Evolutionary conservation across 2,329 filamentous ascomycete species (phyloP).

Genomic region (Nemania diffusa): DNA sequence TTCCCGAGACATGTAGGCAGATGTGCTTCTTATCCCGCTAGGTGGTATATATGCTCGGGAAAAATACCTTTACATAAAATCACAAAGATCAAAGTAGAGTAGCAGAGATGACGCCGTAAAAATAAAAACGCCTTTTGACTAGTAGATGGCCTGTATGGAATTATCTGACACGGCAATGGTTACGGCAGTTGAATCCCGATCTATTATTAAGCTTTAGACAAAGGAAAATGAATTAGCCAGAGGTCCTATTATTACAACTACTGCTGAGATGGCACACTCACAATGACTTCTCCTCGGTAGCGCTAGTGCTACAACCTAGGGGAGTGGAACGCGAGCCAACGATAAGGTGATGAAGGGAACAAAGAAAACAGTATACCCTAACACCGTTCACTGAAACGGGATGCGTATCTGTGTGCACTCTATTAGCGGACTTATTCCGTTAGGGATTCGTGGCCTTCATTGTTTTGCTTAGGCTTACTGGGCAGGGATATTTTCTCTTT

Average conservation of each 20-base stretch:
- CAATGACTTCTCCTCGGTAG: constrained; percentile 13
- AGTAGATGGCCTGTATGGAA: background rate
- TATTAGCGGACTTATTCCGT: constrained; percentile 13
- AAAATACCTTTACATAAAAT: background rate
- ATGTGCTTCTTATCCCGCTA: background rate
- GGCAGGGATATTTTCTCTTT: constrained; percentile 26
- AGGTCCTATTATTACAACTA: constrained; percentile 4
- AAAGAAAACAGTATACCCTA: constrained; percentile 25
- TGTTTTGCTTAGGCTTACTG: constrained; percentile 28
- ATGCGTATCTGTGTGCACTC: constrained; percentile 27
- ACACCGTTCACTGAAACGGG: constrained; percentile 19
- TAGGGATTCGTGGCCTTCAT: constrained; percentile 27
- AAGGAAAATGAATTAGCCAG: constrained; percentile 10
- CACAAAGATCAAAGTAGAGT: background rate
- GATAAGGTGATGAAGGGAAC: constrained; percentile 20
- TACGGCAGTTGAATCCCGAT: constrained; percentile 1
- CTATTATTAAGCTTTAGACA: constrained; percentile 20
- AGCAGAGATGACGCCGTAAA: background rate
- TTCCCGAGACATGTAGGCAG: constrained; percentile 35
- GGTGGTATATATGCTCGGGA: background rate
- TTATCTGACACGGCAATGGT: constrained; percentile 1
- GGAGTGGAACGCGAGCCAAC: background rate
- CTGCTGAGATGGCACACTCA: constrained; percentile 10
- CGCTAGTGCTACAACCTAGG: background rate
- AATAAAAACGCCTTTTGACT: background rate